phyloP scores from a whole-genome alignment of 2,329 filamentous ascomycete species.

The Paraphaeosphaeria sporulosa region DNA sequence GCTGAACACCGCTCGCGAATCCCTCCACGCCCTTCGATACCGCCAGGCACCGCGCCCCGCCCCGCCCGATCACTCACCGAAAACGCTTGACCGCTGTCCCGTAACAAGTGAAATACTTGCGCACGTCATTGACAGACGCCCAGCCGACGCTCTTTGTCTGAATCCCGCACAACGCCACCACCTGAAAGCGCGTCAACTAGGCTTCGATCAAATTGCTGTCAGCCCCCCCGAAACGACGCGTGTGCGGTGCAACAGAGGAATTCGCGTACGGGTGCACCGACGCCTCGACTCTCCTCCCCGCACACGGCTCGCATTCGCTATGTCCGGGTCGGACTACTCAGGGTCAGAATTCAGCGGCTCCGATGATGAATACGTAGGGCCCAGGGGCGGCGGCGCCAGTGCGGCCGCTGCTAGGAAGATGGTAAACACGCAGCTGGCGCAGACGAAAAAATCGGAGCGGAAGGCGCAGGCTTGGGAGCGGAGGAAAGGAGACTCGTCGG shows the following conservation, averaged over 20 bases:
- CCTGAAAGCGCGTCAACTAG: background rate
- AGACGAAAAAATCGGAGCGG: constrained; percentile 29
- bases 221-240: background rate
- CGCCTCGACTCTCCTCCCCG: constrained; percentile 1
- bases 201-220: background rate
- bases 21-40: background rate
- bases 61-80: background rate
- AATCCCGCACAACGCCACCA: background rate
- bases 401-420: constrained; percentile 33
- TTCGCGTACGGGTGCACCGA: background rate
- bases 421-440: constrained; percentile 17
- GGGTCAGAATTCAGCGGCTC: constrained; percentile 68
- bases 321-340: constrained; percentile 78
- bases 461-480: constrained; percentile 59
- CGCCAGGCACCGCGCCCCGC: background rate
- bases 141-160: background rate
- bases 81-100: background rate
- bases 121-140: background rate
- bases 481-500: constrained; percentile 20
- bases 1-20: background rate
- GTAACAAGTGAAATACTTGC: background rate
- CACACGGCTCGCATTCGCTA: constrained; percentile 43
- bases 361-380: constrained; percentile 67
- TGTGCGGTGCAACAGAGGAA: background rate
- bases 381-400: constrained; percentile 43